These are phyloP conservation scores for Chaetomium sp. DNA, from an alignment of 2,329 filamentous ascomycete species.

Conservation along the genomic window DNA sequence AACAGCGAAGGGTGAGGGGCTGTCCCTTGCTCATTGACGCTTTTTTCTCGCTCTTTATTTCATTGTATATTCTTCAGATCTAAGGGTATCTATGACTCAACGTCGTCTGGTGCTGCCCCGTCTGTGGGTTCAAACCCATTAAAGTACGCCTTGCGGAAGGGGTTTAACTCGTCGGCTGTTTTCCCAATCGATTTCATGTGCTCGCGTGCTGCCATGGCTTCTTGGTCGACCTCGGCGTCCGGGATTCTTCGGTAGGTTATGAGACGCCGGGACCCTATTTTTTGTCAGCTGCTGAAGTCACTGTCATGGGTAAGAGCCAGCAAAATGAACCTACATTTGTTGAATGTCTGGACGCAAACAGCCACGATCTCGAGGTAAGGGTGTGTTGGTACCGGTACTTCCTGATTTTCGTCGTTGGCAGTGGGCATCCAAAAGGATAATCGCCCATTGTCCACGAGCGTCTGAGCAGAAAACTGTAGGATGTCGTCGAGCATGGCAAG, in stretches of 20 bases:
- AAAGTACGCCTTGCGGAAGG: slow-evolving; percentile 55
- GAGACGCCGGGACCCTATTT: slow-evolving; percentile 72
- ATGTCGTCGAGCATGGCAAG: slow-evolving; percentile 86
- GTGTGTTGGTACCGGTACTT: slow-evolving; percentile 71
- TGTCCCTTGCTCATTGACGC: slow-evolving; percentile 7
- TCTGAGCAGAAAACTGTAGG: slow-evolving; percentile 69
- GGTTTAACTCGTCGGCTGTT: slow-evolving; percentile 54
- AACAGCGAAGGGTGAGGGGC: too few species aligned
- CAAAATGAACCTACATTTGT: slow-evolving; percentile 57
- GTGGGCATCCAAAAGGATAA: slow-evolving; percentile 98
- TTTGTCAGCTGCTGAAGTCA: slow-evolving; percentile 13
- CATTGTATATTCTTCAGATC: neutral
- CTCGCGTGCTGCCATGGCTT: slow-evolving; percentile 32
- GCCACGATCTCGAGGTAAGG: slow-evolving; percentile 66
- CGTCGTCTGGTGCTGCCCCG: neutral
- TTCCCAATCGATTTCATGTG: slow-evolving; percentile 34
- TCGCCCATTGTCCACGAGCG: slow-evolving; percentile 70
- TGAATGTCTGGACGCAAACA: slow-evolving; percentile 80
- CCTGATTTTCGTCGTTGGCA: slow-evolving; percentile 68
- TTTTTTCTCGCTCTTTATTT: neutral
- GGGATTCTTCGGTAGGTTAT: slow-evolving; percentile 75
- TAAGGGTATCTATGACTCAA: slow-evolving; percentile 17
- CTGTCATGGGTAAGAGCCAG: neutral
- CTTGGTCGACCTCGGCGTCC: slow-evolving; percentile 47
- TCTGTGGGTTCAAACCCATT: slow-evolving; percentile 40